Percentiles rank a stretch among this genome's conserved stretches.
Conservation (phyloP, 1,284 basidiomycete species). For the Tranzscheliella williamsii region DNA sequence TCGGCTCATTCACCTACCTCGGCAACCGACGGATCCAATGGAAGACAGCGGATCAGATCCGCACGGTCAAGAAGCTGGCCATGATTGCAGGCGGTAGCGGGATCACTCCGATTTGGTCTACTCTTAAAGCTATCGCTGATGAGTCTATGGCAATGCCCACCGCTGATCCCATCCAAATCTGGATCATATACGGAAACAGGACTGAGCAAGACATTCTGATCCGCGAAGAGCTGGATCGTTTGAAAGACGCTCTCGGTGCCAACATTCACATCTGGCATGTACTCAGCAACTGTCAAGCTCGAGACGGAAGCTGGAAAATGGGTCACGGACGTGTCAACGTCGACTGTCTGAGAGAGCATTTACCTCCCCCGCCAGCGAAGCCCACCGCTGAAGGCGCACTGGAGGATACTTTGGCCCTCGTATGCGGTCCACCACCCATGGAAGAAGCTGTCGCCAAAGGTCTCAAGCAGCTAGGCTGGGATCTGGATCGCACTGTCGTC, state of each 20-base stretch:
- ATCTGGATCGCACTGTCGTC: slow-evolving; percentile 45
- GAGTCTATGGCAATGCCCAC: slow-evolving; percentile 58
- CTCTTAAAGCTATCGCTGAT: slow-evolving; percentile 63
- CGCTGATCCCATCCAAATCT: slow-evolving; percentile 62
- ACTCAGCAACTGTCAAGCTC: slow-evolving; percentile 59
- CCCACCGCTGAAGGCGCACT: slow-evolving; percentile 14
- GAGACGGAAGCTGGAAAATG: slow-evolving; percentile 62
- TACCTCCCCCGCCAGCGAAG: slow-evolving; percentile 55
- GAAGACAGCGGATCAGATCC: slow-evolving; percentile 60
- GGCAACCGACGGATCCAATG: slow-evolving; percentile 64
- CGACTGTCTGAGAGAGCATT: slow-evolving; percentile 62
- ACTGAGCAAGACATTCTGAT: slow-evolving; percentile 66
- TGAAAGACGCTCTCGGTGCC: slow-evolving; percentile 60
- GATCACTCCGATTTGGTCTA: slow-evolving; percentile 66
- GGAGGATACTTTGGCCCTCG: slow-evolving; percentile 63
- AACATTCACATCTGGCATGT: slow-evolving; percentile 66
- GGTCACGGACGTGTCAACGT: slow-evolving; percentile 65
- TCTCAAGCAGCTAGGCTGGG: slow-evolving; percentile 49
- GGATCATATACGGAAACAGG: slow-evolving; percentile 67
- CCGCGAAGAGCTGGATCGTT: slow-evolving; percentile 65
- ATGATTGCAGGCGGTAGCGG: slow-evolving; percentile 71
- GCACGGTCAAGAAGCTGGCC: slow-evolving; percentile 65
- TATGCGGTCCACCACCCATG: slow-evolving; percentile 68
- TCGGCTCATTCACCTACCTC: slow-evolving; percentile 69
- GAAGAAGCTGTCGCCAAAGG: slow-evolving; percentile 40